Evolutionary conservation across 2,329 filamentous ascomycete species (phyloP).

Genomic region (Lasiodiplodia citricola): DNA sequence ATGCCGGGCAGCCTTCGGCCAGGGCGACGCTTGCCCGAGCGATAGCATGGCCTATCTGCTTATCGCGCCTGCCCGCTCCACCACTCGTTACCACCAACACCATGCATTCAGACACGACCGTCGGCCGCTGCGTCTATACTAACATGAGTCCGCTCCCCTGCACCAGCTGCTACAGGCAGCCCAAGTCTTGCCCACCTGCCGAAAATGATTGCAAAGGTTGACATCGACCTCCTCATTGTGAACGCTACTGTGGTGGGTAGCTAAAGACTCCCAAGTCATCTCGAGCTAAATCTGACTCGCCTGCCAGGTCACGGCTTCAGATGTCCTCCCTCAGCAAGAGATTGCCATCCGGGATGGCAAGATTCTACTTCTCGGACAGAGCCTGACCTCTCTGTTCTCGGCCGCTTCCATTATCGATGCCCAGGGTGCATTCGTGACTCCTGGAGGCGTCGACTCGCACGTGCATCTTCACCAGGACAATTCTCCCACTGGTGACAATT

Average conservation of each 20-base stretch:
- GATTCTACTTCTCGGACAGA: constrained; percentile 51
- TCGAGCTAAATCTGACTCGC: not conserved
- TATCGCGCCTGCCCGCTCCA: not conserved
- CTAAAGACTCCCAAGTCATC: no score
- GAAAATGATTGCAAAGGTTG: constrained; percentile 30
- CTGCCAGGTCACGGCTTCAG: constrained; percentile 43
- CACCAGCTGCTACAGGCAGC: not conserved
- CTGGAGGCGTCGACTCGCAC: constrained; percentile 57
- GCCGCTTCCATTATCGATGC: constrained; percentile 51
- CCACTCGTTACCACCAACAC: not conserved
- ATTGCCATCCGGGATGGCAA: constrained; percentile 56
- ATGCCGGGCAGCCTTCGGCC: not conserved
- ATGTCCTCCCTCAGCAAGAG: constrained; percentile 51
- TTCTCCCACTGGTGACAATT: constrained; percentile 44
- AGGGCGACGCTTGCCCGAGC: not conserved
- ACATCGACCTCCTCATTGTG: constrained; percentile 49
- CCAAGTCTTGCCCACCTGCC: not conserved
- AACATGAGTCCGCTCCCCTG: constrained; percentile 12
- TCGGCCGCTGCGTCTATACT: constrained; percentile 4
- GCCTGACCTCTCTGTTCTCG: constrained; percentile 38
- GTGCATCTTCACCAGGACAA: constrained; percentile 56
- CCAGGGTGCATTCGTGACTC: constrained; percentile 53
- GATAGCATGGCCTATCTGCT: constrained; percentile 10
- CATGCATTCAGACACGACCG: not conserved
- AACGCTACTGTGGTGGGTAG: constrained; percentile 49